Base-by-base conservation (phyloP, 2,329 filamentous ascomycete genomes). In the Colletotrichum sublineola region DNA sequence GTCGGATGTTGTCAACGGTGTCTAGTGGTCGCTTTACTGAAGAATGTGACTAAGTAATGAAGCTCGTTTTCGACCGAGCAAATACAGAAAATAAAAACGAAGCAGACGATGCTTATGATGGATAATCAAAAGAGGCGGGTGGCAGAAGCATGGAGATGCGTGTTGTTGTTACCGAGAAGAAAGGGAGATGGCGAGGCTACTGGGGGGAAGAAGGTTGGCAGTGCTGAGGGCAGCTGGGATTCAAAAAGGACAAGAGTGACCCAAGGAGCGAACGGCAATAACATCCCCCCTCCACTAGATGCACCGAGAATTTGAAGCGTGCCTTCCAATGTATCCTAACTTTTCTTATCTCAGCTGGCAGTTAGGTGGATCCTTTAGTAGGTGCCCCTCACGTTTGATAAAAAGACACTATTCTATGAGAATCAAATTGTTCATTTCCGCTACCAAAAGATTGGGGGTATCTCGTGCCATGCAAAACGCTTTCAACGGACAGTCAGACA, bases 391-490 rank as follows among this genome's bases (percentile, higher is more conserved):
- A n/a, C 31, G 6, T n/a, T 36, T 11, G 20, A 56, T 14, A 9
- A 33, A 2, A 9, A 29, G 33, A 38, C 9, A 8, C 7, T 5
- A 11, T 24, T 29, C 42, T 3, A 24, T 44, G 4, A 36, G 31
- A 48, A 57, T 24, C 53, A 29, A 57, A 46, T 62, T n/a, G 11
- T 61, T 60, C 53, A 53, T 56, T 72, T 61, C 62, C 61, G 66
- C 61, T 73, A 65, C 62, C 33, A 67, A 71, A 73, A 60, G 68
- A 62, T 67, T 63, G 57, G 68, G 71, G 71, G 62, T 73, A 73
- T 73, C 71, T 73, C 62, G 48, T 73, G 68, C 57, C 62, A 71
- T 71, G 62, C 68, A 71, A 46, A 71, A 67, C 62, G 67, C 67
- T 67, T 36, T 63, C 11, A 62, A 71, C 67, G 56, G 62, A 72